phyloP scores from a whole-genome alignment of 768 basidiomycete species.

The Mycena vitilis region DNA sequence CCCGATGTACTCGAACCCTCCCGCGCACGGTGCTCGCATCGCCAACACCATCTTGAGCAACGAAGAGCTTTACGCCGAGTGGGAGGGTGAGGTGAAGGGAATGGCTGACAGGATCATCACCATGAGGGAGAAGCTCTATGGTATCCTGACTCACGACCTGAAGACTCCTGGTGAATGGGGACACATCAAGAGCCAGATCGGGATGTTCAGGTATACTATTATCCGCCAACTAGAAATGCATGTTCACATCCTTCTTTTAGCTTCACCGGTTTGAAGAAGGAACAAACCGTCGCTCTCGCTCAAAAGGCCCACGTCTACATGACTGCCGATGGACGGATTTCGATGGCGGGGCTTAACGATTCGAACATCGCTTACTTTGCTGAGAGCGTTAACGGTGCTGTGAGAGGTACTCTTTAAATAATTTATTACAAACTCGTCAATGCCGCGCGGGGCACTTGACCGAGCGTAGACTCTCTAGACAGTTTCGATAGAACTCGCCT shows the following conservation, averaged over 20 bases:
- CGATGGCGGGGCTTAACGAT: constrained; percentile 91
- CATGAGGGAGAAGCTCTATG: constrained; percentile 89
- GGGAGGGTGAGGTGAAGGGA: constrained; percentile 92
- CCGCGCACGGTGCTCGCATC: constrained; percentile 88
- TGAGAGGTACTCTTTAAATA: constrained; percentile 77
- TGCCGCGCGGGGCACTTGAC: neutral
- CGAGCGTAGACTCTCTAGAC: constrained; percentile 8
- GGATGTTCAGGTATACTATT: constrained; percentile 89
- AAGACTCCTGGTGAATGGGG: constrained; percentile 96
- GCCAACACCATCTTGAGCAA: constrained; percentile 86
- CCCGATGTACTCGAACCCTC: constrained; percentile 99
- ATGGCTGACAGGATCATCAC: constrained; percentile 97
- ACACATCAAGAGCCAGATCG: constrained; percentile 95
- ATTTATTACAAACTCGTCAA: neutral
- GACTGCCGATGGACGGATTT: constrained; percentile 94
- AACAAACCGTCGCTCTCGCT: constrained; percentile 85
- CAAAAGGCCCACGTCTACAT: constrained; percentile 93
- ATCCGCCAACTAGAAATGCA: neutral
- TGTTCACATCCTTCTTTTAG: constrained; percentile 48
- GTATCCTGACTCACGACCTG: constrained; percentile 77
- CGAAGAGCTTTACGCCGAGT: constrained; percentile 80
- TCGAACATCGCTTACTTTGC: constrained; percentile 92
- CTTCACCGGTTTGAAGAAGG: constrained; percentile 86
- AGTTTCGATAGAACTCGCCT: constrained; percentile 24
- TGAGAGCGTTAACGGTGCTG: constrained; percentile 84